Conservation (phyloP, 2,329 filamentous ascomycete genomes). For the Allantophomopsis cytisporea region DNA sequence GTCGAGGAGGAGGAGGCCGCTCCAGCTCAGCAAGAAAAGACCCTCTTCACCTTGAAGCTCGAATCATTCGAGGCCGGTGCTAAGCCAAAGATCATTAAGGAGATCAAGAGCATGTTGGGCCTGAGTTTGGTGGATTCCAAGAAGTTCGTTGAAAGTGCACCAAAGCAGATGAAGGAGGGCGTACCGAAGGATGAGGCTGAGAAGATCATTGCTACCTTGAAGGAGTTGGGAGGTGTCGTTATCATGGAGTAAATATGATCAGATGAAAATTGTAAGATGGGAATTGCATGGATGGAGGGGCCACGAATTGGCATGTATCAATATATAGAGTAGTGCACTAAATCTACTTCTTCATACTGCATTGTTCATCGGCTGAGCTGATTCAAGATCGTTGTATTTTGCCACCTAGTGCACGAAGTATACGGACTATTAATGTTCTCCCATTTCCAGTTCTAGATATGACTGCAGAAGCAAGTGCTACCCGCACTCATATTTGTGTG, state of each 20-base stretch:
- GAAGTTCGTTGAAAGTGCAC: slow-evolving; percentile 98
- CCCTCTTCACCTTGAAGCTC: slow-evolving; percentile 92
- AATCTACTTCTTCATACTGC: too few relatives aligned
- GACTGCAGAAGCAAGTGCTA: too few relatives aligned
- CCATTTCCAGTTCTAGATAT: too few relatives aligned
- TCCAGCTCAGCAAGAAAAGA: slow-evolving; percentile 85
- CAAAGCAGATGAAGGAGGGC: slow-evolving; percentile 98
- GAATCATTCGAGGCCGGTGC: slow-evolving; percentile 73
- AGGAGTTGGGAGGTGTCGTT: slow-evolving; percentile 81
- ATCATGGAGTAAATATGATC: slow-evolving; percentile 50
- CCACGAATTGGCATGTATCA: too few relatives aligned
- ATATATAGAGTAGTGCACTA: too few relatives aligned
- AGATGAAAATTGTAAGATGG: too few relatives aligned
- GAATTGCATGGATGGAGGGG: too few relatives aligned
- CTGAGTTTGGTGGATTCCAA: slow-evolving; percentile 97
- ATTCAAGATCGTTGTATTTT: too few relatives aligned
- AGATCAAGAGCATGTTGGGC: slow-evolving; percentile 92
- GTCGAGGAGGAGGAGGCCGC: slow-evolving; percentile 78
- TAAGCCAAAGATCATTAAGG: slow-evolving; percentile 99
- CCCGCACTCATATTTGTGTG: too few relatives aligned
- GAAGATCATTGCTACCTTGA: slow-evolving; percentile 93
- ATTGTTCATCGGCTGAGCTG: too few relatives aligned
- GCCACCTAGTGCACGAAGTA: too few relatives aligned
- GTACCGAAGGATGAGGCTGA: slow-evolving; percentile 98
- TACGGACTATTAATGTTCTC: too few relatives aligned